These are phyloP conservation scores for Xylariales sp. DNA, from an alignment of 2,329 filamentous ascomycete species.

Conservation along the genomic window DNA sequence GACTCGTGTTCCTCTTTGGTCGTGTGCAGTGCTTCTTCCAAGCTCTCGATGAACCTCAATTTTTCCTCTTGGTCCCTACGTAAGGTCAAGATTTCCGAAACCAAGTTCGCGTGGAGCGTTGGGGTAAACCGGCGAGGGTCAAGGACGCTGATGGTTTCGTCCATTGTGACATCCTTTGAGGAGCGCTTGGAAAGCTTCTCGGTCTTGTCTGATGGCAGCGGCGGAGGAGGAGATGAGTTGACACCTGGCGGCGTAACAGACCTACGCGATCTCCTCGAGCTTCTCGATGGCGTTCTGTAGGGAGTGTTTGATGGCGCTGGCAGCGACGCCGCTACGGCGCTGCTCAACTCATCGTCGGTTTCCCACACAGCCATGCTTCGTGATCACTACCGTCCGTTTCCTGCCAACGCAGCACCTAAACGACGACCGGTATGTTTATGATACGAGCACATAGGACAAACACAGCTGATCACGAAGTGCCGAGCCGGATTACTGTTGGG, in stretches of 20 bases:
- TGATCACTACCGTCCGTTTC: neutral
- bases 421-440: neutral
- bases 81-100: constrained; percentile 86
- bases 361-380: constrained; percentile 52
- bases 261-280: constrained; percentile 56
- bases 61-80: constrained; percentile 90
- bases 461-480: neutral
- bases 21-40: constrained; percentile 71
- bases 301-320: constrained; percentile 69
- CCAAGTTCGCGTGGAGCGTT: constrained; percentile 87
- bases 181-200: constrained; percentile 46
- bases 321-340: constrained; percentile 53
- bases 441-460: neutral
- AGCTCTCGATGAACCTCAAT: constrained; percentile 74
- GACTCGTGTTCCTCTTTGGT: constrained; percentile 70
- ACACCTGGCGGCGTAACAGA: constrained; percentile 59
- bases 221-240: constrained; percentile 55
- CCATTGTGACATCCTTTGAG: constrained; percentile 54
- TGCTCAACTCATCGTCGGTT: constrained; percentile 58
- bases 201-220: constrained; percentile 36
- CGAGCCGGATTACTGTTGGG: too few relatives aligned
- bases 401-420: neutral
- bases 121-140: constrained; percentile 93
- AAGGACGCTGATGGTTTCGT: constrained; percentile 69
- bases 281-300: constrained; percentile 66